Evolutionary conservation across 2,329 filamentous ascomycete species (phyloP).

Genomic region (Zymoseptoria ardabiliae): DNA sequence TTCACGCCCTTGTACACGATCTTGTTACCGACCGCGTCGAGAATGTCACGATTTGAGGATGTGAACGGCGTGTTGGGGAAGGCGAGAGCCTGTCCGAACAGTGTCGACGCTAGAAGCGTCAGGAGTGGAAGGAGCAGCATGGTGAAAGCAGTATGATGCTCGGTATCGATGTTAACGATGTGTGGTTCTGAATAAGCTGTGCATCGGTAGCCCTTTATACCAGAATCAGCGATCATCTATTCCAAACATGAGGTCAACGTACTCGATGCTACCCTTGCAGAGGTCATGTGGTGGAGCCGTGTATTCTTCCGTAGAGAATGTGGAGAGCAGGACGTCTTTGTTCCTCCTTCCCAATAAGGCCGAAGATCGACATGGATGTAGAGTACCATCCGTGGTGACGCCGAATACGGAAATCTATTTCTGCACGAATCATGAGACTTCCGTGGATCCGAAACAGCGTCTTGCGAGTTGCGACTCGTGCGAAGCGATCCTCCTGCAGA

Average conservation of each 20-base stretch:
- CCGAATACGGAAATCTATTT: not conserved
- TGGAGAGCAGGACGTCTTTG: not conserved
- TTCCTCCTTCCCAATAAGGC: not conserved
- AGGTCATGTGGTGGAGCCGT: not conserved
- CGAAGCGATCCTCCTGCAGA: too few species aligned
- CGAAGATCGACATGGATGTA: not conserved
- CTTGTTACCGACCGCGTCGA: constrained; percentile 29
- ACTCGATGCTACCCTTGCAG: not conserved
- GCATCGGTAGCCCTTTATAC: not conserved
- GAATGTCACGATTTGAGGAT: constrained; percentile 24
- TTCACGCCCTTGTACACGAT: constrained; percentile 49
- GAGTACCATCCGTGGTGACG: not conserved
- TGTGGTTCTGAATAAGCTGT: not conserved
- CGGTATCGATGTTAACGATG: not conserved
- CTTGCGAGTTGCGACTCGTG: not conserved
- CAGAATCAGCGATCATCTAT: not conserved
- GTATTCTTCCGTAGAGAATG: not conserved
- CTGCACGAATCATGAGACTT: not conserved
- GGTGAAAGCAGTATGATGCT: not conserved
- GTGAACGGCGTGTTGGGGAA: constrained; percentile 15
- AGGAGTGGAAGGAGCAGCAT: not conserved
- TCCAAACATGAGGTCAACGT: not conserved
- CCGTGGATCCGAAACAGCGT: not conserved
- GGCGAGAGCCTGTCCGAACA: not conserved
- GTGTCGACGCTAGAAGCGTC: not conserved